A percentile compares a stretch with the other conserved stretches of the same genome.
Evolutionary conservation across 495 filamentous ascomycete species (phyloP).

Genomic region (Podospora didyma): DNA sequence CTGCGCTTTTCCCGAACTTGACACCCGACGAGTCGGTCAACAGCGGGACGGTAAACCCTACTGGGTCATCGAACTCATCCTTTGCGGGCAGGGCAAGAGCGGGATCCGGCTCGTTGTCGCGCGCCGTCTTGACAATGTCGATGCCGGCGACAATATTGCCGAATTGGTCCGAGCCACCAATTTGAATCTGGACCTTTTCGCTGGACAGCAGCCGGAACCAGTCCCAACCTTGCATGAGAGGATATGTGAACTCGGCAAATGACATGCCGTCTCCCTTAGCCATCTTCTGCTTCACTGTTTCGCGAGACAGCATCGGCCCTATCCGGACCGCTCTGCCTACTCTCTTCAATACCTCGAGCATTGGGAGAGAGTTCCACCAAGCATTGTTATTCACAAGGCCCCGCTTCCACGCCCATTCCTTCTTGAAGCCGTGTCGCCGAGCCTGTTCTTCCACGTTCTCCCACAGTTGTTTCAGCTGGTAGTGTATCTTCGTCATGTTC

Average conservation of each 20-base stretch:
- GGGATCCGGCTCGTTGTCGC: constrained; percentile 48
- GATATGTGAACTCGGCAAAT: constrained; percentile 89
- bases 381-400: constrained; percentile 70
- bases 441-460: constrained; percentile 61
- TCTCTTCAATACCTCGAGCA: constrained; percentile 68
- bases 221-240: constrained; percentile 93
- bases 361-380: constrained; percentile 68
- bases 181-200: constrained; percentile 69
- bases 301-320: constrained; percentile 80
- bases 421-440: constrained; percentile 54
- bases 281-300: constrained; percentile 88
- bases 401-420: constrained; percentile 58
- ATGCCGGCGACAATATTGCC: constrained; percentile 94
- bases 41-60: constrained; percentile 86
- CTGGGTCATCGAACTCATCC: constrained; percentile 50
- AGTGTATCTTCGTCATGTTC: constrained; percentile 73
- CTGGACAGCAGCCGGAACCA: constrained; percentile 76
- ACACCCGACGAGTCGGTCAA: constrained; percentile 78
- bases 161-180: constrained; percentile 93
- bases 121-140: constrained; percentile 71
- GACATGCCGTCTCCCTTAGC: constrained; percentile 83
- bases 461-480: constrained; percentile 78
- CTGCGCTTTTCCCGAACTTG: constrained; percentile 94
- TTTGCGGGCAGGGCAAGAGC: constrained; percentile 12
- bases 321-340: constrained; percentile 70